Conservation (phyloP, 305 asterid genomes). For the Plantago coronopus region DNA sequence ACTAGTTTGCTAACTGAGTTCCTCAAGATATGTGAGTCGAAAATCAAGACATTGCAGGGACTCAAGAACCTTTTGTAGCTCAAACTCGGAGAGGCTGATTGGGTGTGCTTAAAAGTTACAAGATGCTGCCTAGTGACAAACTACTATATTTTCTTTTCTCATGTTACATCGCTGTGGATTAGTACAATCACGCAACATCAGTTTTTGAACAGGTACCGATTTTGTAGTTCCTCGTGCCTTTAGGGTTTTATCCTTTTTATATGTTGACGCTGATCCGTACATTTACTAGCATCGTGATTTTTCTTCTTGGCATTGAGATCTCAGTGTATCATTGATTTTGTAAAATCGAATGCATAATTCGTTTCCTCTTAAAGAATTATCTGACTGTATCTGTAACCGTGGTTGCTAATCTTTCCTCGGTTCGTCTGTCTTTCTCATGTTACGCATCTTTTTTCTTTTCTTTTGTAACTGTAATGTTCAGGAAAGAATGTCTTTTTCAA, state of each 20-base stretch:
- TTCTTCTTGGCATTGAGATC: conserved; percentile 7
- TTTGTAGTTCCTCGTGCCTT: conserved; percentile 32
- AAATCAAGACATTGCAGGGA: conserved; percentile 45
- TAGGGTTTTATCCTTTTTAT: conserved; percentile 17
- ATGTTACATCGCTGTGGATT: conserved; percentile 8
- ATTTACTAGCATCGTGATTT: conserved; percentile 25
- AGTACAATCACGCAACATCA: conserved; percentile 16
- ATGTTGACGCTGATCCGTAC: conserved; percentile 17
- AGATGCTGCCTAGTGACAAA: conserved; percentile 10
- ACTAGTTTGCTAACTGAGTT: conserved; percentile 43
- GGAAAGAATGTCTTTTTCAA: no score
- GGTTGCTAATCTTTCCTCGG: no score
- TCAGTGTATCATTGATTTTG: conserved; percentile 28
- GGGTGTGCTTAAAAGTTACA: conserved; percentile 20
- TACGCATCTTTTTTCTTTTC: no score
- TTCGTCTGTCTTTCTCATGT: no score
- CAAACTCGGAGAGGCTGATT: conserved; percentile 2
- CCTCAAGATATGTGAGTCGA: conserved; percentile 59
- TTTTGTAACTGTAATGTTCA: no score
- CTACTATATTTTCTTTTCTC: conserved; percentile 3
- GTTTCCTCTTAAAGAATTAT: not conserved
- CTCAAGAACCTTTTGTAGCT: conserved; percentile 48
- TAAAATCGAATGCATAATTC: conserved; percentile 19
- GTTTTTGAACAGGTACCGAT: conserved; percentile 21
- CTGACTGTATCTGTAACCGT: not conserved